Percentiles rank a stretch among this genome's conserved stretches.
Evolutionary conservation across 768 basidiomycete species (phyloP).

Genomic region (Xanthoconium purpureum): DNA sequence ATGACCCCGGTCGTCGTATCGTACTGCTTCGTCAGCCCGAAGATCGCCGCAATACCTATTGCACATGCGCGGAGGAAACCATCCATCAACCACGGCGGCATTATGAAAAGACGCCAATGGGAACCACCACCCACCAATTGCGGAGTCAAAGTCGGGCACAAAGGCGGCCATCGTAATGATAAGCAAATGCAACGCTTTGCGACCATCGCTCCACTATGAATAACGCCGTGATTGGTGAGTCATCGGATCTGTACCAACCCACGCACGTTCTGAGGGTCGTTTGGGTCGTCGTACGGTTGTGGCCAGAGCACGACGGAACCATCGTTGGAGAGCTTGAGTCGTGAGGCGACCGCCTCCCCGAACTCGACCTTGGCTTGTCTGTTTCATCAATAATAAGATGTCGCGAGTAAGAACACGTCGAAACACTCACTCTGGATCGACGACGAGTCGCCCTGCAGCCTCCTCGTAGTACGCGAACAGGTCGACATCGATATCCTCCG

Average conservation of each 20-base stretch:
- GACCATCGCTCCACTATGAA: conserved; percentile 41
- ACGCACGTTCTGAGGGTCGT: conserved; percentile 54
- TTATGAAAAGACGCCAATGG: too few relatives aligned
- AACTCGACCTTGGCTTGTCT: conserved; percentile 51
- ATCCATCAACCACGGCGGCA: background rate
- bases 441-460: conserved; percentile 55
- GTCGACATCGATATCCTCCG: conserved; percentile 30
- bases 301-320: conserved; percentile 53
- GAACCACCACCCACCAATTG: conserved; percentile 37
- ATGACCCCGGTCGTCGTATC: conserved; percentile 46
- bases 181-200: conserved; percentile 45
- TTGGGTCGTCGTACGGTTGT: conserved; percentile 47
- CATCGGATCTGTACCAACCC: background rate
- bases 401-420: too few relatives aligned
- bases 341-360: conserved; percentile 43
- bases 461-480: conserved; percentile 47
- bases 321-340: conserved; percentile 44
- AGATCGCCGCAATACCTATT: conserved; percentile 49
- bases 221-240: background rate
- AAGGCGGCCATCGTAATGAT: conserved; percentile 52
- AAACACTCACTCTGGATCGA: conserved; percentile 54
- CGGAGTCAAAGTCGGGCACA: conserved; percentile 54
- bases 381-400: background rate
- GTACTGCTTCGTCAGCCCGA: conserved; percentile 43
- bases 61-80: background rate